A percentile compares a stretch with the other conserved stretches of the same genome.
These are phyloP conservation scores for Ceratobasidium sp. DNA, from an alignment of 1,284 basidiomycete genomes.

Conservation along the genomic window DNA sequence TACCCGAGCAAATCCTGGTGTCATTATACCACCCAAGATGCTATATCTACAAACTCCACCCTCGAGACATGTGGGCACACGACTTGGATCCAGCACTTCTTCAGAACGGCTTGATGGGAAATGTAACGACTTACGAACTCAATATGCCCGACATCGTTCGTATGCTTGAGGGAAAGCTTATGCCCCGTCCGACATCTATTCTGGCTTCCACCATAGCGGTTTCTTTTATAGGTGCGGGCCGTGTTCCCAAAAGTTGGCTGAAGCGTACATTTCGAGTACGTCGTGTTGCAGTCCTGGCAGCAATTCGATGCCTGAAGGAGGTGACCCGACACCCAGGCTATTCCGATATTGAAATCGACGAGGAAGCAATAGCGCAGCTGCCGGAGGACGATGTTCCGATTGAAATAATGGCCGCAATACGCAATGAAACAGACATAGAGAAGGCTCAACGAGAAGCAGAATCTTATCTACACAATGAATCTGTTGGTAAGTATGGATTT, in stretches of 20 bases:
- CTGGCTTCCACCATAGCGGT: slow-evolving; percentile 57
- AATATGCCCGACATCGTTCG: slow-evolving; percentile 51
- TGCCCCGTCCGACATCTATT: slow-evolving; percentile 56
- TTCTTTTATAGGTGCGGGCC: slow-evolving; percentile 56
- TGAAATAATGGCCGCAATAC: slow-evolving; percentile 27
- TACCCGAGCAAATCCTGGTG: slow-evolving; percentile 55
- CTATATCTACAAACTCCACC: slow-evolving; percentile 57
- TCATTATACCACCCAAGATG: slow-evolving; percentile 52
- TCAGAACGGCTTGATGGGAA: slow-evolving; percentile 50
- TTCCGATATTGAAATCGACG: slow-evolving; percentile 6
- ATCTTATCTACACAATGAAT: slow-evolving; percentile 14
- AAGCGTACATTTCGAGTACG: slow-evolving; percentile 53
- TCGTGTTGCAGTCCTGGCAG: slow-evolving; percentile 50
- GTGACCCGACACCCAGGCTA: slow-evolving; percentile 33
- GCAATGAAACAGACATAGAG: neutral
- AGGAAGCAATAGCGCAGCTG: neutral
- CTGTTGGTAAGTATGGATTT: neutral
- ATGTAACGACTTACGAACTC: slow-evolving; percentile 55
- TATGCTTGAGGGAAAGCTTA: slow-evolving; percentile 56
- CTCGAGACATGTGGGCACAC: slow-evolving; percentile 49
- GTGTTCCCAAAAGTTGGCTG: slow-evolving; percentile 54
- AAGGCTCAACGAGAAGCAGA: slow-evolving; percentile 19
- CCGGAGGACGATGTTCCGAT: slow-evolving; percentile 43
- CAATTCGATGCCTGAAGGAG: slow-evolving; percentile 47
- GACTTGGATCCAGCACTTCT: slow-evolving; percentile 45